These are phyloP conservation scores for Pseudodiploospora longispora DNA, from an alignment of 2,329 filamentous ascomycete species.

Conservation along the genomic window DNA sequence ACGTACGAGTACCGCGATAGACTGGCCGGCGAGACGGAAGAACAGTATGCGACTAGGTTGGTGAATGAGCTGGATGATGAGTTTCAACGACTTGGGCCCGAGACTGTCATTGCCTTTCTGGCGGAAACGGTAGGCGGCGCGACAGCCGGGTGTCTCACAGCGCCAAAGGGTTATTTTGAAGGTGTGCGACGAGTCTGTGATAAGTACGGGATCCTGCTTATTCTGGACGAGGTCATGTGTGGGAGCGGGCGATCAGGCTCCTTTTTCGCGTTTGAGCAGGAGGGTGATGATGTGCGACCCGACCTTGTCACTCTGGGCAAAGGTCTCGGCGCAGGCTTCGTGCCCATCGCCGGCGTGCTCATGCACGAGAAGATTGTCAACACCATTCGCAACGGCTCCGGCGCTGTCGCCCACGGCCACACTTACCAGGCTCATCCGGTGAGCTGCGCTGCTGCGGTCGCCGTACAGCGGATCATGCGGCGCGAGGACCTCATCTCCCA, in stretches of 20 bases:
- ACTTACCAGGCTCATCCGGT: slow-evolving; percentile 55
- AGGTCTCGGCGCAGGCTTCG: slow-evolving; percentile 56
- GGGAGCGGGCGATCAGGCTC: slow-evolving; percentile 53
- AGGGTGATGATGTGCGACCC: slow-evolving; percentile 40
- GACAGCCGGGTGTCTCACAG: slow-evolving; percentile 56
- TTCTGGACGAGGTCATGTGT: slow-evolving; percentile 73
- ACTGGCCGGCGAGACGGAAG: slow-evolving; percentile 41
- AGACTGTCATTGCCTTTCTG: slow-evolving; percentile 63
- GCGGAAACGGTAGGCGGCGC: slow-evolving; percentile 68
- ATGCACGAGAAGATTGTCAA: slow-evolving; percentile 43
- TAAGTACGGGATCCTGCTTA: slow-evolving; percentile 63
- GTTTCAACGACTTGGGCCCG: slow-evolving; percentile 54
- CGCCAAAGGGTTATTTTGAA: slow-evolving; percentile 59
- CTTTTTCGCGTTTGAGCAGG: slow-evolving; percentile 55
- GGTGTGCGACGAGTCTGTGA: slow-evolving; percentile 63
- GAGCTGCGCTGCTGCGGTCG: slow-evolving; percentile 52
- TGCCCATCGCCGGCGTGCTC: slow-evolving; percentile 53
- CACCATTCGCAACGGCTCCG: slow-evolving; percentile 27
- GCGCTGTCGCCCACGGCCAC: slow-evolving; percentile 43
- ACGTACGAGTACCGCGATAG: slow-evolving; percentile 59
- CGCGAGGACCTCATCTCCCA: slow-evolving; percentile 52
- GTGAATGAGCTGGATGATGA: slow-evolving; percentile 58
- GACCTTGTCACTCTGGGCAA: slow-evolving; percentile 63
- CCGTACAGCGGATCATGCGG: slow-evolving; percentile 51
- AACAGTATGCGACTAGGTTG: slow-evolving; percentile 52